Evolutionary conservation across 345 rosid genomes (phyloP).

Genomic region (Brassica incana): DNA sequence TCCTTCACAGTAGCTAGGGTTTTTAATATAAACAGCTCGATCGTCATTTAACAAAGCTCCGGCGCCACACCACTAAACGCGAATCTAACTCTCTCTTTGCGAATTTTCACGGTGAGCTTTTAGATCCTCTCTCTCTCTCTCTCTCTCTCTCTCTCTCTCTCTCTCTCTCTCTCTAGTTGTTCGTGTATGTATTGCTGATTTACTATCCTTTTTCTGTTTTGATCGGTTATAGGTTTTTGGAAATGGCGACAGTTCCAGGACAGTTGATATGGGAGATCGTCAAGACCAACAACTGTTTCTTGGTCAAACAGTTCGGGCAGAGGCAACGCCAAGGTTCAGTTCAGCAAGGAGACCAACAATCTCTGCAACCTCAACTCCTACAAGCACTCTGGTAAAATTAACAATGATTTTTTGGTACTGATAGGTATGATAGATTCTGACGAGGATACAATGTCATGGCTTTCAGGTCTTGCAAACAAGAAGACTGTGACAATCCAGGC

Average conservation of each 20-base stretch:
- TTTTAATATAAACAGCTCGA: slow-evolving; percentile 22
- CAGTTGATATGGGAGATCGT: slow-evolving; percentile 80
- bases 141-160: not conserved
- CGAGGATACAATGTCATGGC: not conserved
- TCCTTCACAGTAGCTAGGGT: slow-evolving; percentile 19
- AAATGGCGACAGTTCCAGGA: slow-evolving; percentile 76
- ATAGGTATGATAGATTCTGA: not conserved
- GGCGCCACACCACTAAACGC: slow-evolving; percentile 33
- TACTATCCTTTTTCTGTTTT: not conserved
- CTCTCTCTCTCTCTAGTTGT: not conserved
- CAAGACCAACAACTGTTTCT: slow-evolving; percentile 68
- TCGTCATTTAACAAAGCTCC: slow-evolving; percentile 22
- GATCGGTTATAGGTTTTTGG: slow-evolving; percentile 21
- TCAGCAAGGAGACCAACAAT: slow-evolving; percentile 76
- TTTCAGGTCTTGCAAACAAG: not conserved
- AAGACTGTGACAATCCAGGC: slow-evolving; percentile 65
- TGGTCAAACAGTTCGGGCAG: slow-evolving; percentile 77
- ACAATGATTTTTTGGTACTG: not conserved
- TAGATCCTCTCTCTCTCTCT: not conserved
- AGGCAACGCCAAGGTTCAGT: slow-evolving; percentile 57
- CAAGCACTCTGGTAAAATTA: slow-evolving; percentile 64
- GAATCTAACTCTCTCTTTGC: not conserved
- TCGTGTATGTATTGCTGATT: not conserved
- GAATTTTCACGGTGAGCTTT: slow-evolving; percentile 22
- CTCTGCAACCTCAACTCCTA: slow-evolving; percentile 73